phyloP scores from a whole-genome alignment of 1,139 yeast genomes.

The Suhomyces taliae region DNA sequence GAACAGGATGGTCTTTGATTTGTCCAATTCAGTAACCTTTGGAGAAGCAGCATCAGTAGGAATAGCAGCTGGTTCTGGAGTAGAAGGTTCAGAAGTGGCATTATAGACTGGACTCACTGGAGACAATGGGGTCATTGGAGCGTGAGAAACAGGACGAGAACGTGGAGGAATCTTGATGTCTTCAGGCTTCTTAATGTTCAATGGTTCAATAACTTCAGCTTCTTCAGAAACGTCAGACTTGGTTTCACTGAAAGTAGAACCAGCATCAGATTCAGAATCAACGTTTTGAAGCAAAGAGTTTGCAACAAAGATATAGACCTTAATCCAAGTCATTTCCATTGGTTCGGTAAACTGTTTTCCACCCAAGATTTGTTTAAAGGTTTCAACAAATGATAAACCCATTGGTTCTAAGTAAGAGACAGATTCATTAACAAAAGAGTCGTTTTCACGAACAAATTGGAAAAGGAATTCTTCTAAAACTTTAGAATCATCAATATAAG shows the following conservation, averaged over 20 bases:
- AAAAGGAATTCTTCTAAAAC: constrained; percentile 36
- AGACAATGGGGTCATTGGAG: not conserved
- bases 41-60: constrained; percentile 4
- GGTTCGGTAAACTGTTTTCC: constrained; percentile 29
- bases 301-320: constrained; percentile 42
- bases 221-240: constrained; percentile 13
- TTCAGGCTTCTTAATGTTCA: constrained; percentile 9
- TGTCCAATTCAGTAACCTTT: constrained; percentile 12
- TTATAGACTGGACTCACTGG: constrained; percentile 1
- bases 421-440: constrained; percentile 26
- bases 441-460: constrained; percentile 37
- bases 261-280: constrained; percentile 10
- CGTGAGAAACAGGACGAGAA: constrained; percentile 1
- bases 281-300: constrained; percentile 33
- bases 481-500: constrained; percentile 30
- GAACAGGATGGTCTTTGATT: constrained; percentile 18
- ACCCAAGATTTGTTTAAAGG: constrained; percentile 41
- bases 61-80: not conserved
- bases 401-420: constrained; percentile 42
- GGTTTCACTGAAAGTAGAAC: constrained; percentile 14
- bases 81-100: constrained; percentile 2
- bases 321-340: constrained; percentile 44
- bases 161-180: constrained; percentile 9
- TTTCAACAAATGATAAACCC: constrained; percentile 42
- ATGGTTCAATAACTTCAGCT: constrained; percentile 15